A percentile compares a stretch with the other conserved stretches of the same genome.
phyloP scores from a whole-genome alignment of 176 grass and related monocot genomes.

The Sorghum bicolor region DNA sequence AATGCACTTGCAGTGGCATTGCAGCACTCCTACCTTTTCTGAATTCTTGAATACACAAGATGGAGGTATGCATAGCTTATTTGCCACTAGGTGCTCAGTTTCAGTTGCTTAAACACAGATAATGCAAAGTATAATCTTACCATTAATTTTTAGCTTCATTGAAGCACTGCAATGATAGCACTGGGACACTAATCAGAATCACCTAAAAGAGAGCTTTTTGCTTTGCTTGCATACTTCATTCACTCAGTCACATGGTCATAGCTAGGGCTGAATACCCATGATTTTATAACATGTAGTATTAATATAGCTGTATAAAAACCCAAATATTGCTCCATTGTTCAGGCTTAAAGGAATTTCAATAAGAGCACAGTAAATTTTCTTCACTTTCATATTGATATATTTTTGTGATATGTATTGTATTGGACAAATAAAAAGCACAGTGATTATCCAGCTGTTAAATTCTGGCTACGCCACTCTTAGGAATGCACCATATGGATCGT shows the following conservation, averaged over 20 bases:
- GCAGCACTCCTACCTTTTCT: background rate
- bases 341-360: background rate
- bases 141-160: background rate
- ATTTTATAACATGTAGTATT: background rate
- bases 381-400: background rate
- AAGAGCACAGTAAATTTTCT: background rate
- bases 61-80: background rate
- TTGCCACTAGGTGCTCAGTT: background rate
- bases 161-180: background rate
- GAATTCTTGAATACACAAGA: slow-evolving; percentile 10
- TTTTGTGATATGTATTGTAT: background rate
- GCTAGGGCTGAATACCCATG: background rate
- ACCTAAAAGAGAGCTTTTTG: background rate
- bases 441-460: background rate
- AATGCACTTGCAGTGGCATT: slow-evolving; percentile 5
- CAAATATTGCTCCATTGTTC: background rate
- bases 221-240: background rate
- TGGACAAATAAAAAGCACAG: background rate
- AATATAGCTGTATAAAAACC: background rate
- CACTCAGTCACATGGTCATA: background rate
- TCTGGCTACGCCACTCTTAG: background rate
- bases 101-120: background rate
- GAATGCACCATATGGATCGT: background rate
- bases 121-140: background rate
- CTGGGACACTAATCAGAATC: background rate